Evolutionary conservation across 2,329 filamentous ascomycete genomes (phyloP).

Genomic region (Capronia epimyces): DNA sequence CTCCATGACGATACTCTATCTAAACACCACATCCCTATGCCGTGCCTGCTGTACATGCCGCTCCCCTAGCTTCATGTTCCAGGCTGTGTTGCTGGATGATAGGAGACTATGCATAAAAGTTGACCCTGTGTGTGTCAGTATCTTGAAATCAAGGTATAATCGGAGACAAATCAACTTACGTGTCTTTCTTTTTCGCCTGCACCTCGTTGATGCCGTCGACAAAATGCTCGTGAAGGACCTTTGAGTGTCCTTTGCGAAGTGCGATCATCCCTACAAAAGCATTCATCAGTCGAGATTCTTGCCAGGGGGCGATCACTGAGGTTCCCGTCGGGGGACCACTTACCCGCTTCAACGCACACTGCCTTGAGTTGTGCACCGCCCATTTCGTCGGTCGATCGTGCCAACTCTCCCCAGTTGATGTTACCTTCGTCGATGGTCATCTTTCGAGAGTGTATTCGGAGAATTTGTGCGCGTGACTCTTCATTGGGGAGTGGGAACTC

Average conservation of each 20-base stretch:
- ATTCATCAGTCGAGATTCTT: conserved; percentile 6
- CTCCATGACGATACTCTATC: not conserved
- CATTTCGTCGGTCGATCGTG: conserved; percentile 95
- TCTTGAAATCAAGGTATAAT: not conserved
- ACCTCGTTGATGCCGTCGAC: conserved; percentile 98
- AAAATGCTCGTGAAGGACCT: conserved; percentile 97
- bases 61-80: not conserved
- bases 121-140: conserved; percentile 25
- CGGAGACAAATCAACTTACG: conserved; percentile 34
- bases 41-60: not conserved
- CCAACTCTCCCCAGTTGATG: conserved; percentile 94
- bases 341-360: conserved; percentile 82
- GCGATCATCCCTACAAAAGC: conserved; percentile 76
- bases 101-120: conserved; percentile 32
- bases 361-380: conserved; percentile 97
- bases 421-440: conserved; percentile 83
- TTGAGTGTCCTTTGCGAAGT: conserved; percentile 84
- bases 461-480: conserved; percentile 91
- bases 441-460: conserved; percentile 95
- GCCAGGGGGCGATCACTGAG: too few species aligned
- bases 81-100: conserved; percentile 2
- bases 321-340: not conserved
- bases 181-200: conserved; percentile 82
- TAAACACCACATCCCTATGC: not conserved
- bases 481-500: conserved; percentile 98